Base-by-base conservation (phyloP, 2,329 filamentous ascomycete genomes). In the Colletotrichum camelliae region DNA sequence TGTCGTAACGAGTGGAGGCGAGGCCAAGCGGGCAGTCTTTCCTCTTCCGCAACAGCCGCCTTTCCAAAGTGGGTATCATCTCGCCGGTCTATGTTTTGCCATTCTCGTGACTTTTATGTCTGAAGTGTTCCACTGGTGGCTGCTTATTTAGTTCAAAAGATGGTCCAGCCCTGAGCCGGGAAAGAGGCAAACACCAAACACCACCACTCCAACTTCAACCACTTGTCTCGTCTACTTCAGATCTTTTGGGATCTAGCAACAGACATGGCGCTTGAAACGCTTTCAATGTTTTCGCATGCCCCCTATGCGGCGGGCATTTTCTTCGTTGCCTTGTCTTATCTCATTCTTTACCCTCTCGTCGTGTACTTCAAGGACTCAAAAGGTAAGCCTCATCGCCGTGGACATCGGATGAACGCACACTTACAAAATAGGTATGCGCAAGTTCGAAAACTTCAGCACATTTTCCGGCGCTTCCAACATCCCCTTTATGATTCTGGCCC, bases 391-490 rank as follows among this genome's bases (percentile, higher is more conserved):
- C 7, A 64, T 24, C 3, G 4, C 15, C 27, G 3, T 12, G 9
- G 3, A 52, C 65, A 18, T 16, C 8, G 37, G 13, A 31, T 29
- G 16, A 21, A n/a, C 15, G 21, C 31, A 24, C 15, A 27, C 68
- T 75, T 16, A 67, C 8, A 5, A 43, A 24, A 12, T 4, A 81
- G 80, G 87, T 9, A 83, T 90, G 3, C 85, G 88, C 9, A 85
- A 84, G 79, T 89, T 87, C 65, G 87, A 87, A 8, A 86, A 85
- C 75, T 80, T 89, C 70, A 82, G 82, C 21, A 77, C 81, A 6
- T 82, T 88, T 16, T 85, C 87, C 1, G 87, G 87, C 15, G 83
- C 89, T 39, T 86, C 86, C 7, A 84, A 86, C 65, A 77, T 90
- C 4, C 84, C 87, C 1, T 90, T 88, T 79, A 87, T 88, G 82